phyloP scores from a whole-genome alignment of 768 basidiomycete species.

The Daedaleopsis nitida region DNA sequence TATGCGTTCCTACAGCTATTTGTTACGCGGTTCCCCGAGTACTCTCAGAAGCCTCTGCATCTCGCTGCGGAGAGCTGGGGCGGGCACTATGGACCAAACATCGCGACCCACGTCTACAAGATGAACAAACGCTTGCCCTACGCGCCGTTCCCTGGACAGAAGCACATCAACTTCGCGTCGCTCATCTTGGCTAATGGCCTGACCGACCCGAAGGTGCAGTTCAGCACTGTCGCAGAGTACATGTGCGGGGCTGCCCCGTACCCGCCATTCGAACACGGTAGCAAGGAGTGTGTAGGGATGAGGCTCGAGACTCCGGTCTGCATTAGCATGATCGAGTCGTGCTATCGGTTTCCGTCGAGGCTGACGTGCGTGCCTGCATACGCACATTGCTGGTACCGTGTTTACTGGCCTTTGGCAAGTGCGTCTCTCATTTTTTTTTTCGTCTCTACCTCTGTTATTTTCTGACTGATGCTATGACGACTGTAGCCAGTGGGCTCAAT shows the following conservation, averaged over 20 bases:
- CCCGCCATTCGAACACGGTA: conserved; percentile 41
- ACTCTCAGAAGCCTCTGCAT: conserved; percentile 34
- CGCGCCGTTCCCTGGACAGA: conserved; percentile 24
- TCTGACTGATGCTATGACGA: background rate
- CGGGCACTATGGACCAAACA: conserved; percentile 27
- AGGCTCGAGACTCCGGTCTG: conserved; percentile 71
- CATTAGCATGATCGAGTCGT: conserved; percentile 69
- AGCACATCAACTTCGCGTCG: conserved; percentile 43
- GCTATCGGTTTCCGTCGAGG: conserved; percentile 62
- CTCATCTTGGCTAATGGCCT: conserved; percentile 52
- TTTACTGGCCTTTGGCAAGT: conserved; percentile 60
- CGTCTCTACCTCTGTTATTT: background rate
- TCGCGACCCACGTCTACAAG: conserved; percentile 18
- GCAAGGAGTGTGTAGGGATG: conserved; percentile 65
- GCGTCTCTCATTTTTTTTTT: conserved; percentile 41
- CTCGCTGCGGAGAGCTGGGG: conserved; percentile 35
- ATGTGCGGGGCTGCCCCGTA: conserved; percentile 27
- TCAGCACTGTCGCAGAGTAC: conserved; percentile 30
- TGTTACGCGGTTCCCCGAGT: conserved; percentile 34
- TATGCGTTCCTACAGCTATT: conserved; percentile 37
- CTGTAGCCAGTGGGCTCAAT: conserved; percentile 54
- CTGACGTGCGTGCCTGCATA: conserved; percentile 73
- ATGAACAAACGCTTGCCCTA: conserved; percentile 20
- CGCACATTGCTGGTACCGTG: conserved; percentile 71
- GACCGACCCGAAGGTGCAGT: conserved; percentile 39